Conservation (phyloP, 179 eudicot species). For the Camellia oleifera region DNA sequence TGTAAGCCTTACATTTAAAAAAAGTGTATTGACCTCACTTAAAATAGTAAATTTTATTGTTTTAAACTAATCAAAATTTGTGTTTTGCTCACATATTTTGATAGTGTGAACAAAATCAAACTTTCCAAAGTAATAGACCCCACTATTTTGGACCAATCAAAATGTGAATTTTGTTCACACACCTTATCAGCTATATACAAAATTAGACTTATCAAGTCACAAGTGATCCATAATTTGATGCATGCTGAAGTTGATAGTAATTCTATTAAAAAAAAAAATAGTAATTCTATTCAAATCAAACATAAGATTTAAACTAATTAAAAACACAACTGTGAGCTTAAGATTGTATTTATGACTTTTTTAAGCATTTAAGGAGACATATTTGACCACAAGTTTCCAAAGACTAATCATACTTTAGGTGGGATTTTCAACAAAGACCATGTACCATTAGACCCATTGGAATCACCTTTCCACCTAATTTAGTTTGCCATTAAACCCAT, state of each 20-base stretch:
- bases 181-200: no score
- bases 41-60: no score
- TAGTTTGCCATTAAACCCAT: neutral
- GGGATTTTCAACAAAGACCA: constrained; percentile 6
- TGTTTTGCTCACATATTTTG: no score
- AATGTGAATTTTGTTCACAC: no score
- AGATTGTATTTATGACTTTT: neutral
- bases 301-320: neutral
- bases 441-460: constrained; percentile 12
- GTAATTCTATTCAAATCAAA: neutral
- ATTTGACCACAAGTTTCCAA: neutral
- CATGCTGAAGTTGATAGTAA: neutral
- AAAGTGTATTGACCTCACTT: no score
- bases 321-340: neutral
- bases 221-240: neutral
- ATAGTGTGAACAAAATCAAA: no score
- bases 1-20: no score
- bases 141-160: no score
- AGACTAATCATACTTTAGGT: constrained; percentile 1
- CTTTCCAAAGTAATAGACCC: no score
- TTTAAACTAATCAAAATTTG: no score
- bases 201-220: no score
- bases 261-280: neutral
- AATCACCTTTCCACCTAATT: neutral
- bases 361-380: neutral